Percentiles rank a stretch among this genome's conserved stretches.
Conservation (phyloP, 2,329 filamentous ascomycete genomes). For the Colletotrichum gigasporum region DNA sequence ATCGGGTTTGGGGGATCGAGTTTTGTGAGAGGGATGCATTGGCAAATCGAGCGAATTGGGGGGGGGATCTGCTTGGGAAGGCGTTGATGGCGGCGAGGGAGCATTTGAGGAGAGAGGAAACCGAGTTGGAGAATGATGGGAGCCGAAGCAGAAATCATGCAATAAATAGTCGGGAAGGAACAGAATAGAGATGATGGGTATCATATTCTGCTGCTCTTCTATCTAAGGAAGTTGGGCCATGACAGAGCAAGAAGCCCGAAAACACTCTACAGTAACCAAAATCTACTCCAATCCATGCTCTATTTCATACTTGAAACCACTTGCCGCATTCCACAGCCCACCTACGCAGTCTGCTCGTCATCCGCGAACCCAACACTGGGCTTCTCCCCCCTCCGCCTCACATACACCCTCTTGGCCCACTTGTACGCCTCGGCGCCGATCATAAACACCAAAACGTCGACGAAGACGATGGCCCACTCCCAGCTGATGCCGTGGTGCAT, state of each 20-base stretch:
- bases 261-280: no score
- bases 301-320: not conserved
- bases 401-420: conserved; percentile 68
- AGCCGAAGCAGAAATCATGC: no score
- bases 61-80: conserved; percentile 42
- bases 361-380: not conserved
- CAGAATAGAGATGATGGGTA: no score
- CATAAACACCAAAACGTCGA: conserved; percentile 62
- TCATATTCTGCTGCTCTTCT: no score
- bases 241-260: no score
- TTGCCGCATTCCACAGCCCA: no score
- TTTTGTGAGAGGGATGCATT: conserved; percentile 42
- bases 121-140: not conserved
- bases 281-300: not conserved
- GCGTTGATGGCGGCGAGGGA: conserved; percentile 40
- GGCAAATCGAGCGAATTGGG: conserved; percentile 38
- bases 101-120: conserved; percentile 20
- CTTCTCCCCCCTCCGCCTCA: conserved; percentile 42
- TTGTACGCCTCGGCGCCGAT: conserved; percentile 73
- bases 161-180: no score
- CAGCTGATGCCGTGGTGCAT: conserved; percentile 68
- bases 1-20: conserved; percentile 46
- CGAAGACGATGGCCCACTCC: conserved; percentile 68
- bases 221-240: no score
- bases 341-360: not conserved